These are phyloP conservation scores for Plantago ovata DNA, from an alignment of 257 asterid species.

Conservation along the genomic window DNA sequence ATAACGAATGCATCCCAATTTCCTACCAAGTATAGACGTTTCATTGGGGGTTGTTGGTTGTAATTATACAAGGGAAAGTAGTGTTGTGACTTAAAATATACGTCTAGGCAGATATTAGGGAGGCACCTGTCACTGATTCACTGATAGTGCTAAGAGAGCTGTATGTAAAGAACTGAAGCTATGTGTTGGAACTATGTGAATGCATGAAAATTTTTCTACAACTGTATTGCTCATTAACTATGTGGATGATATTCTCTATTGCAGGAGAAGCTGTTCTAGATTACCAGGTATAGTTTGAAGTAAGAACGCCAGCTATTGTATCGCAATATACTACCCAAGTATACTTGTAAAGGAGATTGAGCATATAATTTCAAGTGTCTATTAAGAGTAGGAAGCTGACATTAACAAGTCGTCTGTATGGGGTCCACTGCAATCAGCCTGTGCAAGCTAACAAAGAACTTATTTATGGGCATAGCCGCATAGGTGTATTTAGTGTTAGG, in stretches of 20 bases:
- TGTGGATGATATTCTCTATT: constrained; percentile 8
- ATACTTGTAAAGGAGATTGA: constrained; percentile 37
- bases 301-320: constrained; percentile 23
- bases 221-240: neutral
- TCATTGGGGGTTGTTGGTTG: too few species aligned
- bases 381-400: constrained; percentile 23
- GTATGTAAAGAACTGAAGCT: neutral
- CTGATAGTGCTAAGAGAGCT: too few species aligned
- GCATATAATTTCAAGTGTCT: constrained; percentile 12
- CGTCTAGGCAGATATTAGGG: too few species aligned
- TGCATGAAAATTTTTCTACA: neutral
- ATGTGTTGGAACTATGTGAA: neutral
- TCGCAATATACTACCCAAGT: constrained; percentile 19
- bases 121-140: too few species aligned
- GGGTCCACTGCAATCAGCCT: constrained; percentile 13
- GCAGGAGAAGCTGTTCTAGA: constrained; percentile 84
- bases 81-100: too few species aligned
- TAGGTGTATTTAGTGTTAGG: constrained; percentile 9
- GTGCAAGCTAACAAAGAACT: constrained; percentile 6
- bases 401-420: constrained; percentile 1
- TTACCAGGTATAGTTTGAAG: constrained; percentile 39
- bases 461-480: constrained; percentile 18
- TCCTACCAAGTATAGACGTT: too few species aligned
- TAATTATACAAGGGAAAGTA: too few species aligned
- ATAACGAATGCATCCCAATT: too few species aligned